These are phyloP conservation scores for Xerocomus brunneocitrinus DNA, from an alignment of 768 basidiomycete species.

Conservation along the genomic window DNA sequence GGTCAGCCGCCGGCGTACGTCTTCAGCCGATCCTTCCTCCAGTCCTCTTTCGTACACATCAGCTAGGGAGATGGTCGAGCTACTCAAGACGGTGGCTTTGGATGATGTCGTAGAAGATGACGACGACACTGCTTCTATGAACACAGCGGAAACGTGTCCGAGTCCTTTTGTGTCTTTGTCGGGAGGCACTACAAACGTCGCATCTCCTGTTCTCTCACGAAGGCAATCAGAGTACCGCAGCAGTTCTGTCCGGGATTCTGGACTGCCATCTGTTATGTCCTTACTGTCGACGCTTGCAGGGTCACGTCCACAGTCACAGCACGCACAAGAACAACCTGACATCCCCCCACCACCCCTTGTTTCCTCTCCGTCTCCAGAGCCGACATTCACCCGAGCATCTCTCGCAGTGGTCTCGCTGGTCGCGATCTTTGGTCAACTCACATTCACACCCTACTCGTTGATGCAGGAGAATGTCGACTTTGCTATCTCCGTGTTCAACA, in stretches of 20 bases:
- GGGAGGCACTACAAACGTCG: conserved; percentile 30
- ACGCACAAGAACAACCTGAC: conserved; percentile 38
- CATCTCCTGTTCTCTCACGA: conserved; percentile 54
- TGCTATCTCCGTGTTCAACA: conserved; percentile 49
- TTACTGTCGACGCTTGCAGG: conserved; percentile 59
- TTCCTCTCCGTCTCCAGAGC: conserved; percentile 23
- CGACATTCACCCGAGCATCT: conserved; percentile 43
- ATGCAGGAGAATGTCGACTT: conserved; percentile 43
- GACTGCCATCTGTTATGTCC: conserved; percentile 59
- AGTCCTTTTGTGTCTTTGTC: conserved; percentile 25
- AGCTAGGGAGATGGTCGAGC: conserved; percentile 32
- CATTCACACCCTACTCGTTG: conserved; percentile 62
- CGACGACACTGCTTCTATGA: conserved; percentile 39
- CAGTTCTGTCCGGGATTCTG: conserved; percentile 40
- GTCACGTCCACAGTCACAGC: conserved; percentile 57
- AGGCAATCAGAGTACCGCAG: conserved; percentile 52
- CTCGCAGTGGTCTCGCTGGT: conserved; percentile 62
- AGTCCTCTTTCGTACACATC: conserved; percentile 18
- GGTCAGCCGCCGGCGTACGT: conserved; percentile 34
- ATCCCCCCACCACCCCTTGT: conserved; percentile 27
- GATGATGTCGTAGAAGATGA: conserved; percentile 36
- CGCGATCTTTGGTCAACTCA: conserved; percentile 62
- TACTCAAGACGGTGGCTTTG: conserved; percentile 39
- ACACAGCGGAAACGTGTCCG: conserved; percentile 38
- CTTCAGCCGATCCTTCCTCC: conserved; percentile 6